Percentiles rank a stretch among this genome's conserved stretches.
These are phyloP conservation scores for Euphrasia confusa DNA, from an alignment of 257 asterid species.

Conservation along the genomic window DNA sequence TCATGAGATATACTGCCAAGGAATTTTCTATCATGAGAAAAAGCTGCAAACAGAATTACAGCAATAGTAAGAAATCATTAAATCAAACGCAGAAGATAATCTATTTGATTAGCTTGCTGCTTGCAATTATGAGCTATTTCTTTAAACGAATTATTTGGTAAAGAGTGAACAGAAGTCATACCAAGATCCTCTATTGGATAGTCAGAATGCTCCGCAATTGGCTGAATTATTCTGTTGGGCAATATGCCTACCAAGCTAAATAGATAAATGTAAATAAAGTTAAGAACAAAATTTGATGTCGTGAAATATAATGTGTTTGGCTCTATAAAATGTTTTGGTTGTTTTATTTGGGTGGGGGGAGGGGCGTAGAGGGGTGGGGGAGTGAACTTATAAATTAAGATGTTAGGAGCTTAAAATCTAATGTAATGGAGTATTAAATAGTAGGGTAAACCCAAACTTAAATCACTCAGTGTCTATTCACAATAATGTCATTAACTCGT, in stretches of 20 bases:
- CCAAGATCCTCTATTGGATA: conserved; percentile 89
- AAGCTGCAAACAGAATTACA: conserved; percentile 46
- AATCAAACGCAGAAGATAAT: background rate
- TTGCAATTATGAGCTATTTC: background rate
- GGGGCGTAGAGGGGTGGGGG: too few relatives aligned
- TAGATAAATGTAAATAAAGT: conserved; percentile 16
- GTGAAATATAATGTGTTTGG: background rate
- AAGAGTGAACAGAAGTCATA: conserved; percentile 30
- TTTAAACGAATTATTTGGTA: conserved; percentile 4
- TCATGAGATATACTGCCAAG: conserved; percentile 97
- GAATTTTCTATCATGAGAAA: conserved; percentile 77
- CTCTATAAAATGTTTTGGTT: too few relatives aligned
- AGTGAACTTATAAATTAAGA: too few relatives aligned
- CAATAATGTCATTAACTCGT: background rate
- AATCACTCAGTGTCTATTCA: too few relatives aligned
- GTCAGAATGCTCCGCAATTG: conserved; percentile 89
- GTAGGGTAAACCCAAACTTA: too few relatives aligned
- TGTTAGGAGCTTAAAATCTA: too few relatives aligned
- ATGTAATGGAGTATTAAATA: too few relatives aligned
- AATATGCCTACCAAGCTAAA: conserved; percentile 77
- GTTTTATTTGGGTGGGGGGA: too few relatives aligned
- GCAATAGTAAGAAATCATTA: conserved; percentile 15
- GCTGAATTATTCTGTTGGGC: conserved; percentile 89
- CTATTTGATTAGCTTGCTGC: background rate
- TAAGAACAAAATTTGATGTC: background rate